phyloP scores from a whole-genome alignment of 2,329 filamentous ascomycete genomes.

The Paecilomyces formosus region DNA sequence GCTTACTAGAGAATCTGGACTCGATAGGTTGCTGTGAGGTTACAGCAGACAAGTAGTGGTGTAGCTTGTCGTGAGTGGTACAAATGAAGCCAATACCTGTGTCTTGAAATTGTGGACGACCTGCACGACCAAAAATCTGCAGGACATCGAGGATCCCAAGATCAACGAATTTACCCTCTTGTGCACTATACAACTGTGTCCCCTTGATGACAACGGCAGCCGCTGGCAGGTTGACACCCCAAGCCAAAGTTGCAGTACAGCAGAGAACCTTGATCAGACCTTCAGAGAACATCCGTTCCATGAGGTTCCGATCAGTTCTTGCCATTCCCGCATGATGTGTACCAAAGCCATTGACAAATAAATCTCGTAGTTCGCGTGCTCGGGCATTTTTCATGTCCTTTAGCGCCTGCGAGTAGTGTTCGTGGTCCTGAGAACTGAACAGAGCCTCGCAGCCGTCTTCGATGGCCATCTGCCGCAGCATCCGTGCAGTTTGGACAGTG shows the following conservation, averaged over 20 bases:
- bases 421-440: slow-evolving; percentile 73
- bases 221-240: slow-evolving; percentile 97
- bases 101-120: slow-evolving; percentile 95
- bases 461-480: slow-evolving; percentile 75
- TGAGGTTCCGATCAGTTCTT: slow-evolving; percentile 86
- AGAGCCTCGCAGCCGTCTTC: slow-evolving; percentile 74
- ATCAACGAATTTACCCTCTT: slow-evolving; percentile 94
- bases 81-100: slow-evolving; percentile 97
- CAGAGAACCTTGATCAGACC: slow-evolving; percentile 95
- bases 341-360: slow-evolving; percentile 84
- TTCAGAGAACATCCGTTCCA: slow-evolving; percentile 83
- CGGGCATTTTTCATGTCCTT: slow-evolving; percentile 80
- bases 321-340: slow-evolving; percentile 97
- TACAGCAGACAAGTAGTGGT: slow-evolving; percentile 85
- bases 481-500: slow-evolving; percentile 79
- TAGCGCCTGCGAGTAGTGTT: slow-evolving; percentile 70
- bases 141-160: slow-evolving; percentile 93
- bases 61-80: slow-evolving; percentile 86
- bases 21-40: slow-evolving; percentile 97
- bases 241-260: slow-evolving; percentile 94
- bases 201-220: slow-evolving; percentile 97
- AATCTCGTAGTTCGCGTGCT: slow-evolving; percentile 78
- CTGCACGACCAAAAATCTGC: slow-evolving; percentile 97
- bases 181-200: slow-evolving; percentile 91
- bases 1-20: slow-evolving; percentile 85